These are phyloP conservation scores for Umbilicus rupestris DNA, from an alignment of 164 flowering plant species.

Conservation along the genomic window DNA sequence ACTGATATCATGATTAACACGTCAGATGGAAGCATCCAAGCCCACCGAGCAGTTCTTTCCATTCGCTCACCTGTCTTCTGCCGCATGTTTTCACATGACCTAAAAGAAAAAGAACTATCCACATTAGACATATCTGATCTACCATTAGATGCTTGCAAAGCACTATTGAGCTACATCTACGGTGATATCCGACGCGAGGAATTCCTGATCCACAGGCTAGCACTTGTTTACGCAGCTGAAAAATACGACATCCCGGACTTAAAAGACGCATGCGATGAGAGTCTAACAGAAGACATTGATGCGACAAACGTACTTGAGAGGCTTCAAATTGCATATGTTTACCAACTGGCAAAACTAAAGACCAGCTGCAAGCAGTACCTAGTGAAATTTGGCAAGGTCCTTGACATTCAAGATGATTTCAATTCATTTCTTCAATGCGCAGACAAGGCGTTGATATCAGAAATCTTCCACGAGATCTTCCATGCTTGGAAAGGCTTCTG, in stretches of 20 bases:
- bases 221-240: constrained; percentile 80
- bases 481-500: constrained; percentile 89
- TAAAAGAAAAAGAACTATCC: constrained; percentile 78
- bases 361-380: constrained; percentile 68
- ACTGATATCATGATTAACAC: constrained; percentile 73
- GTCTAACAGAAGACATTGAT: constrained; percentile 79
- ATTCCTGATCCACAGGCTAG: constrained; percentile 55
- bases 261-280: constrained; percentile 80
- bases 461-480: constrained; percentile 77
- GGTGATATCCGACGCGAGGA: constrained; percentile 61
- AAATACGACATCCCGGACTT: constrained; percentile 77
- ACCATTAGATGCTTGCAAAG: constrained; percentile 65
- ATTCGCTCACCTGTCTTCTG: constrained; percentile 79
- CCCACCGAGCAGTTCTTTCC: constrained; percentile 84
- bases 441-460: constrained; percentile 74
- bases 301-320: constrained; percentile 76
- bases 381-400: constrained; percentile 83
- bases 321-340: constrained; percentile 64
- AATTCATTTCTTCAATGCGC: constrained; percentile 55
- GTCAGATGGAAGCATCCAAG: constrained; percentile 64
- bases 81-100: constrained; percentile 88
- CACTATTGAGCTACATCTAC: constrained; percentile 67
- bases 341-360: constrained; percentile 64
- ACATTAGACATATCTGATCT: constrained; percentile 73
- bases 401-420: constrained; percentile 72